Base-by-base conservation (phyloP, 1,284 basidiomycete species). In the Phellopilus nigrolimitatus region DNA sequence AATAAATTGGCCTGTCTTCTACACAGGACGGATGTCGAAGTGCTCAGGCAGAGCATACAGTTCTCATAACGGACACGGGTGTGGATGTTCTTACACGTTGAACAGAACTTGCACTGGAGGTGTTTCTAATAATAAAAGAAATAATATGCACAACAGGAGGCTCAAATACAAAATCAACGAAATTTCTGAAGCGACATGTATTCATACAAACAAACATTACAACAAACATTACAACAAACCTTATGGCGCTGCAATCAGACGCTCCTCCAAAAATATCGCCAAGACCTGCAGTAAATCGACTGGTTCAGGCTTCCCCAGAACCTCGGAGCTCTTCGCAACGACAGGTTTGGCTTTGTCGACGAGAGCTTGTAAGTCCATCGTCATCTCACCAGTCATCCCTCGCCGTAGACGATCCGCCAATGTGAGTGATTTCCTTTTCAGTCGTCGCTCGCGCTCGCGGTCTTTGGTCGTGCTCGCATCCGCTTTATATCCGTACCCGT, bases 11-110 rank as follows among this genome's bases (percentile, higher is more conserved):
- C 33, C 37, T 24, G 28, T 28, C 3, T 12, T 15, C n/a, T 31
- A n/a, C 21, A 21, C 34, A 82, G 79, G 78, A 78, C 58, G 87
- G 87, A 46, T 87, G 88, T 1, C 75, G 91, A 12, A 80, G 82
- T 41, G 90, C 91, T 1, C 91, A 93, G 67, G 86, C 84, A 13
- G 91, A 95, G 64, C 90, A 94, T 65, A 93, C 85, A 78, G 71
- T 95, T 6, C 71, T 93, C 28, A 88, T 94, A 53, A 94, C 89
- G 0, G 75, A 90, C 31, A 68, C 66, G 3, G 89, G 88, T 0
- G 80, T 68, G 2, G 82, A 87, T 12, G 74, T 88, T 8, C 64
- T 88, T 19, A 88, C 85, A 3, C 59, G 64, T 49, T 69, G 50
- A 56, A 40, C 40, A 36, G 27, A 17, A 2, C 25, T 36, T 38